Percentiles rank a stretch among this genome's conserved stretches.
Evolutionary conservation across 2,329 filamentous ascomycete species (phyloP).

Genomic region (Sclerotinia sclerotiorum): DNA sequence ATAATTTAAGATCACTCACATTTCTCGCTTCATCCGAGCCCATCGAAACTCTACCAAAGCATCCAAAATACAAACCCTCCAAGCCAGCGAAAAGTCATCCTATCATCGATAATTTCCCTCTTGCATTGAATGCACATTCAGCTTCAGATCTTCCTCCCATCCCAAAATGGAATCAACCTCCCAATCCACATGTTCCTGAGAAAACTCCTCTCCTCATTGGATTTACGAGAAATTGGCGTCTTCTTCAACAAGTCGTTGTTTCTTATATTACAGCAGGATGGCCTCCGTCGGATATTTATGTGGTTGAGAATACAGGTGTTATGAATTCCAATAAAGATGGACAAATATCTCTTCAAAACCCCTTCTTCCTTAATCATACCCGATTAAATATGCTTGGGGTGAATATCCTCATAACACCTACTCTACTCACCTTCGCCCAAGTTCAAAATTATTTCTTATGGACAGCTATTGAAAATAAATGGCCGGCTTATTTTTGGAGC

Average conservation of each 20-base stretch:
- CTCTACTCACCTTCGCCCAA: constrained; percentile 55
- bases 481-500: constrained; percentile 56
- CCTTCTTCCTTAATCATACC: constrained; percentile 56
- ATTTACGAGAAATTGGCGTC: constrained; percentile 57
- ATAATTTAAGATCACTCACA: background rate
- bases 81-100: constrained; percentile 25
- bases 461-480: constrained; percentile 46
- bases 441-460: constrained; percentile 55
- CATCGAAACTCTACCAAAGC: constrained; percentile 9
- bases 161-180: constrained; percentile 48
- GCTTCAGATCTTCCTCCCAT: constrained; percentile 44
- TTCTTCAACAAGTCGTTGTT: constrained; percentile 56
- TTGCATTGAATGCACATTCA: constrained; percentile 31
- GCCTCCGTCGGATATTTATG: constrained; percentile 56
- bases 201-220: constrained; percentile 56
- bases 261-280: constrained; percentile 60
- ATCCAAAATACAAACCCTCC: constrained; percentile 27
- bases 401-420: constrained; percentile 51
- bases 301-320: constrained; percentile 59
- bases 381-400: constrained; percentile 53
- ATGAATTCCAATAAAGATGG: constrained; percentile 53
- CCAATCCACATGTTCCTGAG: constrained; percentile 43
- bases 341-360: constrained; percentile 53
- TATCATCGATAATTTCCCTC: constrained; percentile 37
- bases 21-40: background rate